Evolutionary conservation across 1,139 yeast species (phyloP), one percentile per base, ranked within the genome.

Genomic region (Kurtzmaniella quercitrusa): DNA sequence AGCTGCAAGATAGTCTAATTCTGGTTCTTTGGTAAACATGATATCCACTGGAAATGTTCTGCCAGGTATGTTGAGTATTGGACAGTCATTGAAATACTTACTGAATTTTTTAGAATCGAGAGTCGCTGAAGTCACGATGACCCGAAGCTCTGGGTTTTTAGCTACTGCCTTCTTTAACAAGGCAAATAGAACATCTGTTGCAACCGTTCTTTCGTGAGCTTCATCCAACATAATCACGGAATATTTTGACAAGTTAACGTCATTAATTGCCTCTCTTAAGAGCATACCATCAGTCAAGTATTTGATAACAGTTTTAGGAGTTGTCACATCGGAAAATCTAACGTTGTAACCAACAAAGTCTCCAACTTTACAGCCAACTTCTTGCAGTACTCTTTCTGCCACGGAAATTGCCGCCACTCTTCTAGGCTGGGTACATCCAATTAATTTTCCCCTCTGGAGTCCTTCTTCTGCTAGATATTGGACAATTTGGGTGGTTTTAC

Each of bases 281-380:
- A 90, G 73, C 89, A 90, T 87, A 70, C 98, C 98, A 64, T 90
- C 98, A 0, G 98, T 90, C 79, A 83, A 77, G 59, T 85, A 88
- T 58, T 84, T 84, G 50, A 87, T 78, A 44, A 69, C 60, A 0
- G 95, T 87, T 8, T 56, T 56, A 1, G 69, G 61, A 18, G 79
- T 67, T 0, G 88, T 75, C 41, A 63, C 72, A 48, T 82, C 85
- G 42, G 82, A 87, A 57, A 83, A 83, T 46, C 88, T 69, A 36
- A 82, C 70, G n/a, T 78, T 71, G 56, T 82, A 82, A 40, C 89
- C 89, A 42, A 83, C 90, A 46, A 78, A 81, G 34, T 74, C 73
- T 2, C 87, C 87, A 2, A 81, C 55, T 37, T 66, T 56, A 10
- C 79, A 80, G 33, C 79, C 79, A 67, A 79, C 73, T 58, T 82